Base-by-base conservation (phyloP, 1,284 basidiomycete species). In the Apiotrichum akiyoshidainum region DNA sequence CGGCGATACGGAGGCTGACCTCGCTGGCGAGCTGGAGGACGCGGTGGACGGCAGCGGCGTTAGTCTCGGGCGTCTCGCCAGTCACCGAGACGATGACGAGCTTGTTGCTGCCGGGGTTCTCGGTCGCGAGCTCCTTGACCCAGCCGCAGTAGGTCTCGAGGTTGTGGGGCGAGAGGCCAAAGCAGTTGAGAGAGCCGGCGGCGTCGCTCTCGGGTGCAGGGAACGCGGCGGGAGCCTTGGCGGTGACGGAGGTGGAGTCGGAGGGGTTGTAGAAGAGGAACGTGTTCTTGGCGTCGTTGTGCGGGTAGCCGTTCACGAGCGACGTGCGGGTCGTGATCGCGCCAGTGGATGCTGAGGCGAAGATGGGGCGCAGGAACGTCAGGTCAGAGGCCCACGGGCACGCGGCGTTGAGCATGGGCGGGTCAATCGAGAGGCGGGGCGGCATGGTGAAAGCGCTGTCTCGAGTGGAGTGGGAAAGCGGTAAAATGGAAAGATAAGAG, bases 331-430 rank as follows among this genome's bases (percentile, higher is more conserved):
- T 63, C 9, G 61, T 63, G 46, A 63, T 60, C 1, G 53, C 61
- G 11, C 61, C 61, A 1, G 61, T 63, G 2, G 58, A 52, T 2
- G 45, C 14, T 1, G 49, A 58, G 16, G 53, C 53, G 49, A 52
- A 63, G 3, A 63, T 46, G 1, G 61, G 53, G 3, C 58, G 52
- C 14, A 63, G 56, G 34, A 31, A 55, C 2, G 40, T 26, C 9
- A 60, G 55, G 53, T 63, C 61, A 1, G 49, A 50, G 0, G 61
- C 61, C 61, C 61, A 63, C 2, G 61, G 61, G 44, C 61, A 63
- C 1, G 61, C 58, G 5, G 61, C 61, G 50, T 63, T 63, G 21
- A 63, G 61, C 1, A 63, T 45, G 8, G 61, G 61, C 0, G 61
- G 61, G 22, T 52, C 47, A 41, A 63, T 41, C 2, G 8, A 4